phyloP scores from a whole-genome alignment of 106 monocot genomes.

The Vanilla planifolia region DNA sequence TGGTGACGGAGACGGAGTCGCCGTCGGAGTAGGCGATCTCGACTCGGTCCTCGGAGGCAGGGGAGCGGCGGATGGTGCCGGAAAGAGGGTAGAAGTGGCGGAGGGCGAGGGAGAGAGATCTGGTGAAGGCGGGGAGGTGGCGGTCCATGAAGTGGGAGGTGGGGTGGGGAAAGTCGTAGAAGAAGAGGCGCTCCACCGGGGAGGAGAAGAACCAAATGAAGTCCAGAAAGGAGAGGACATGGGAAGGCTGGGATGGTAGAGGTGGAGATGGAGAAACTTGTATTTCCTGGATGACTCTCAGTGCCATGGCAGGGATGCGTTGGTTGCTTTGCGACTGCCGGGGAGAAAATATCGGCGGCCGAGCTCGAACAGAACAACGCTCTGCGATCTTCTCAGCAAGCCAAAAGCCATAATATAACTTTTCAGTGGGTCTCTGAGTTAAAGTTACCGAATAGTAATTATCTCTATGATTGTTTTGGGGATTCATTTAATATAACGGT shows the following conservation, averaged over 20 bases:
- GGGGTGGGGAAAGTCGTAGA: constrained; percentile 29
- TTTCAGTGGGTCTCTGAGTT: too few relatives aligned
- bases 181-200: constrained; percentile 48
- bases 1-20: constrained; percentile 21
- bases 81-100: constrained; percentile 35
- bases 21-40: constrained; percentile 28
- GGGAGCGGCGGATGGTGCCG: constrained; percentile 13
- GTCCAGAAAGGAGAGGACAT: constrained; percentile 35
- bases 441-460: too few relatives aligned
- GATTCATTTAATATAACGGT: too few relatives aligned
- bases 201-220: constrained; percentile 8
- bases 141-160: constrained; percentile 17
- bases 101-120: constrained; percentile 53
- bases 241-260: constrained; percentile 1
- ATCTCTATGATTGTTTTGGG: too few relatives aligned
- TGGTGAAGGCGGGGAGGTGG: constrained; percentile 27
- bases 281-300: neutral
- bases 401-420: too few relatives aligned
- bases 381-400: too few relatives aligned
- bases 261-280: neutral
- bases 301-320: too few relatives aligned
- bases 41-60: constrained; percentile 3
- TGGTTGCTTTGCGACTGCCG: too few relatives aligned
- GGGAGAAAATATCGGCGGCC: too few relatives aligned
- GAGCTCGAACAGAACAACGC: too few relatives aligned